Conservation (phyloP, 176 grass and related monocot genomes). For the Guadua angustifolia region DNA sequence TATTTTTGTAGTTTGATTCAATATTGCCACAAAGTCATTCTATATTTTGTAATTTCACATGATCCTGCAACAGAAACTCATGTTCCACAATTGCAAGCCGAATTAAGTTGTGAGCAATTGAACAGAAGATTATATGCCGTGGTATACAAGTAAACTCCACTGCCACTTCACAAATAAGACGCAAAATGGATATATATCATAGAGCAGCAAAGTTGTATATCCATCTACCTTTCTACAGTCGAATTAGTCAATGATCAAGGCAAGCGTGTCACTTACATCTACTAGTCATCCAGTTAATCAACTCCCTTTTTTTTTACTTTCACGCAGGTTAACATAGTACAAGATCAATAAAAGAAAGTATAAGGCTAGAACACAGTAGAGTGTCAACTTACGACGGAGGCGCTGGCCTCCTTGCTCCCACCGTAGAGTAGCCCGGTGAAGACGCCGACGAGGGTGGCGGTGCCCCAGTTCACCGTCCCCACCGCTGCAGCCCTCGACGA, state of each 20-base stretch:
- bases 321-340: not conserved
- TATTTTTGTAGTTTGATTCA: slow-evolving; percentile 9
- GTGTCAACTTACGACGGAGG: slow-evolving; percentile 65
- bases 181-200: not conserved
- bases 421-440: slow-evolving; percentile 83
- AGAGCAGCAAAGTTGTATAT: not conserved
- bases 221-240: not conserved
- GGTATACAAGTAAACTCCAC: not conserved
- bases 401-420: slow-evolving; percentile 79
- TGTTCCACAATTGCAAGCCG: not conserved
- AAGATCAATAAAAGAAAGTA: not conserved
- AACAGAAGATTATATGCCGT: slow-evolving; percentile 5
- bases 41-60: not conserved
- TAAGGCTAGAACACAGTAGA: slow-evolving; percentile 8
- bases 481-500: slow-evolving; percentile 12
- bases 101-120: not conserved
- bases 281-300: not conserved
- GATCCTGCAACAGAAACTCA: not conserved
- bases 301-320: not conserved
- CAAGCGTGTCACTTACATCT: not conserved
- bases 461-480: slow-evolving; percentile 73
- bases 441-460: slow-evolving; percentile 76
- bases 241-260: not conserved
- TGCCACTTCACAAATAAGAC: not conserved
- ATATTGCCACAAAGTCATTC: not conserved